Evolutionary conservation across 1,284 basidiomycete species (phyloP).

Genomic region (Leccinum fallax): DNA sequence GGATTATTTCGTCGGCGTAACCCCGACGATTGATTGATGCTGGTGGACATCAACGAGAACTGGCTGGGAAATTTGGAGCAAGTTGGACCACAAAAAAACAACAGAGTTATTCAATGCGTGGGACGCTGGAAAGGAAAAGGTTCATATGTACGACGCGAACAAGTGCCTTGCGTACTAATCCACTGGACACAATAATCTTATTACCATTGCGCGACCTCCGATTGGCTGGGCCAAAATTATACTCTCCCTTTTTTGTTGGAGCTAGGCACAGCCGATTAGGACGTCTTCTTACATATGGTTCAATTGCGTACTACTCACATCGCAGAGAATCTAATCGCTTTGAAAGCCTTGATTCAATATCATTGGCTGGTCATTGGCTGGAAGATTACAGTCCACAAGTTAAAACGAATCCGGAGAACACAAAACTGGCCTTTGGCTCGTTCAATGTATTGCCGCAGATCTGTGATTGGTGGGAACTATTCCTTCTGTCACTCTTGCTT

Average conservation of each 20-base stretch:
- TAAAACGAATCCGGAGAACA: neutral
- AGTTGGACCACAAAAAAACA: neutral
- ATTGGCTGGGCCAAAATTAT: neutral
- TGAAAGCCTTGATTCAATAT: neutral
- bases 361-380: too few species aligned
- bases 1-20: constrained; percentile 16
- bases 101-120: neutral
- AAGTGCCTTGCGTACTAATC: neutral
- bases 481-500: too few species aligned
- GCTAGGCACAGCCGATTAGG: neutral
- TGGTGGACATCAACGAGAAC: neutral
- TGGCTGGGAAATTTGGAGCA: neutral
- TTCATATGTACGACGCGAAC: neutral
- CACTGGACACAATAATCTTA: neutral
- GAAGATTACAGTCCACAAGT: neutral
- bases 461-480: neutral
- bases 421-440: neutral
- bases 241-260: neutral
- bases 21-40: constrained; percentile 12
- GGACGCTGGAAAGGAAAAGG: neutral
- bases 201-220: neutral
- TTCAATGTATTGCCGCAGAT: neutral
- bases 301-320: neutral
- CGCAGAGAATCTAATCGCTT: neutral
- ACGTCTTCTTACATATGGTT: neutral